These are phyloP conservation scores for Craspedostauros australis DNA, from an alignment of 108 stramenopile genomes.

Conservation along the genomic window DNA sequence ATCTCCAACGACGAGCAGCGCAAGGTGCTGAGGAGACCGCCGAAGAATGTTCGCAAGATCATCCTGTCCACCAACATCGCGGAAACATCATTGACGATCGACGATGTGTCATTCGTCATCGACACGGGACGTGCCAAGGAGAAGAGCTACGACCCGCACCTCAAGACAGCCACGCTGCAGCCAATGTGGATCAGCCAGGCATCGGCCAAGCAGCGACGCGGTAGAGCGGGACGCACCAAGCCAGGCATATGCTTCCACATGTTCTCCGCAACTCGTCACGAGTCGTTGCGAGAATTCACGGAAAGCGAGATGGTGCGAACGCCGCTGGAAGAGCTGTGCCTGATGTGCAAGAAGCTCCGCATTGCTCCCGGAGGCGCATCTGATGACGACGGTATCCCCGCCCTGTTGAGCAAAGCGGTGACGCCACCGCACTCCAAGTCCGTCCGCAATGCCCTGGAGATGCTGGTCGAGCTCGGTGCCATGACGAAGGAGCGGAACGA, in stretches of 20 bases:
- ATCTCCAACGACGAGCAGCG: conserved; percentile 78
- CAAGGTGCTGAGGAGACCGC: conserved; percentile 58
- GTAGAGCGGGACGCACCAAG: conserved; percentile 72
- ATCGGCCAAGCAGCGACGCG: conserved; percentile 80
- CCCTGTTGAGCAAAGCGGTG: conserved; percentile 63
- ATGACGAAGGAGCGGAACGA: conserved; percentile 70
- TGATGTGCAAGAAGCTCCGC: conserved; percentile 57
- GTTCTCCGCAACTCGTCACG: conserved; percentile 51
- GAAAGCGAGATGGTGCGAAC: conserved; percentile 72
- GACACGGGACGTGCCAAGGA: conserved; percentile 75
- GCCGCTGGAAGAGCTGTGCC: conserved; percentile 69
- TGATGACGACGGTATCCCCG: conserved; percentile 60
- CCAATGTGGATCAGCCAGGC: conserved; percentile 81
- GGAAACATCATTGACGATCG: conserved; percentile 90
- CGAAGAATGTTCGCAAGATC: conserved; percentile 59
- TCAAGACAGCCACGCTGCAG: conserved; percentile 68
- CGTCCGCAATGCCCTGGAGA: conserved; percentile 58
- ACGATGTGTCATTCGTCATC: conserved; percentile 87
- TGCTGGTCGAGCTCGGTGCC: conserved; percentile 64
- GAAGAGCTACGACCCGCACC: conserved; percentile 85
- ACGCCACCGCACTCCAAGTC: conserved; percentile 62
- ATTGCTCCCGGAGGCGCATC: conserved; percentile 59
- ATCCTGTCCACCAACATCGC: conserved; percentile 92
- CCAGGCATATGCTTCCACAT: conserved; percentile 78
- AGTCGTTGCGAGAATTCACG: conserved; percentile 52